phyloP scores from a whole-genome alignment of 2,329 filamentous ascomycete species.

The Fusarium stilboides region DNA sequence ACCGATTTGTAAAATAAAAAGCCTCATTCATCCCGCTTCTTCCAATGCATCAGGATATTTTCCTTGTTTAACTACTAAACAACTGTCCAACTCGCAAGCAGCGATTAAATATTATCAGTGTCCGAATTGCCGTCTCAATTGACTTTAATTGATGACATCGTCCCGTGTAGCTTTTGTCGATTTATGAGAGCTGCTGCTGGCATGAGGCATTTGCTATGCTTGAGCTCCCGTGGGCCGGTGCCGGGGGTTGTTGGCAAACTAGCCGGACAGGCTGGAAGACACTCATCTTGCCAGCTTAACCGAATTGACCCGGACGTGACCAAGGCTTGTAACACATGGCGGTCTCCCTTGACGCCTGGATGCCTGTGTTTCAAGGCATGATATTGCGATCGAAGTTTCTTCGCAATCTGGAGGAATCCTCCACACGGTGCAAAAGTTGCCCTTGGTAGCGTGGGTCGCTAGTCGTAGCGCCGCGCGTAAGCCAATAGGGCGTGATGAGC shows the following conservation, averaged over 20 bases:
- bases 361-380: slow-evolving; percentile 52
- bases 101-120: slow-evolving; percentile 6
- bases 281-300: slow-evolving; percentile 48
- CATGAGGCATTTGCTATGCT: slow-evolving; percentile 50
- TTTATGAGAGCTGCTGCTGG: slow-evolving; percentile 32
- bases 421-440: slow-evolving; percentile 56
- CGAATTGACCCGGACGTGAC: slow-evolving; percentile 46
- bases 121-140: slow-evolving; percentile 42
- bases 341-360: slow-evolving; percentile 32
- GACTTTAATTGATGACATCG: slow-evolving; percentile 41
- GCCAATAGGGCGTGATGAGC: slow-evolving; percentile 41
- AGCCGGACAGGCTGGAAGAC: slow-evolving; percentile 44
- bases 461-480: slow-evolving; percentile 35
- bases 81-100: slow-evolving; percentile 14
- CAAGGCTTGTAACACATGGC: slow-evolving; percentile 25
- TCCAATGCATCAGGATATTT: slow-evolving; percentile 53
- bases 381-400: slow-evolving; percentile 34
- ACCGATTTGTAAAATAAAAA: slow-evolving; percentile 62
- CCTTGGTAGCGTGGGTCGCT: slow-evolving; percentile 43
- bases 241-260: slow-evolving; percentile 48
- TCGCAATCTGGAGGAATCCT: slow-evolving; percentile 18
- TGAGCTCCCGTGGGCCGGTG: slow-evolving; percentile 52
- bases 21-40: slow-evolving; percentile 58
- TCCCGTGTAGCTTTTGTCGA: slow-evolving; percentile 14
- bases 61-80: slow-evolving; percentile 43